Evolutionary conservation across 345 rosid species (phyloP).

Genomic region (Syzygium grande): DNA sequence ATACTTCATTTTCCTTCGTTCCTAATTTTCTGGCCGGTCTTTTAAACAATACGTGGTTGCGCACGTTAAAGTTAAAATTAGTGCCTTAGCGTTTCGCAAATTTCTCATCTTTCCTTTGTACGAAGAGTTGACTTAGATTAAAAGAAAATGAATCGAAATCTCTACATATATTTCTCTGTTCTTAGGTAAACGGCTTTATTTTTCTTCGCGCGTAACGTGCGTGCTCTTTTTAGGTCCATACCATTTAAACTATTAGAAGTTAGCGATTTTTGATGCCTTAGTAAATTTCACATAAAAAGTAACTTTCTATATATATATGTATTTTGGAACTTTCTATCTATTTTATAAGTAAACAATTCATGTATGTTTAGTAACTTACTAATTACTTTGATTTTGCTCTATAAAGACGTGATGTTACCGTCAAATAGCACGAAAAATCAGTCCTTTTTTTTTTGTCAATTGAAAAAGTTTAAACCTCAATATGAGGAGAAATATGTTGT

Average conservation of each 20-base stretch:
- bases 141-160: neutral
- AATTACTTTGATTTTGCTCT: neutral
- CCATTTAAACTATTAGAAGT: too few relatives aligned
- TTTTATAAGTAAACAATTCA: neutral
- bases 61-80: too few relatives aligned
- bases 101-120: neutral
- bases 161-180: neutral
- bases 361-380: neutral
- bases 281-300: fast-evolving
- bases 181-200: neutral
- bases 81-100: neutral
- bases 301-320: too few relatives aligned
- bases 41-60: neutral
- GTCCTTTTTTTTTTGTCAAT: neutral
- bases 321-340: too few relatives aligned
- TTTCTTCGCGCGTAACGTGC: fast-evolving
- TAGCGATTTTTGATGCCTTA: too few relatives aligned
- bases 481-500: neutral
- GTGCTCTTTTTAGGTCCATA: neutral
- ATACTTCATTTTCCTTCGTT: too few relatives aligned
- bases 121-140: neutral
- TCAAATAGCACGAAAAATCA: neutral
- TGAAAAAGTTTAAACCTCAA: neutral
- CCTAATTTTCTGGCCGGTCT: neutral
- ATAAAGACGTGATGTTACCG: neutral